Conservation (phyloP, 1,284 basidiomycete species). For the Malassezia furfur region DNA sequence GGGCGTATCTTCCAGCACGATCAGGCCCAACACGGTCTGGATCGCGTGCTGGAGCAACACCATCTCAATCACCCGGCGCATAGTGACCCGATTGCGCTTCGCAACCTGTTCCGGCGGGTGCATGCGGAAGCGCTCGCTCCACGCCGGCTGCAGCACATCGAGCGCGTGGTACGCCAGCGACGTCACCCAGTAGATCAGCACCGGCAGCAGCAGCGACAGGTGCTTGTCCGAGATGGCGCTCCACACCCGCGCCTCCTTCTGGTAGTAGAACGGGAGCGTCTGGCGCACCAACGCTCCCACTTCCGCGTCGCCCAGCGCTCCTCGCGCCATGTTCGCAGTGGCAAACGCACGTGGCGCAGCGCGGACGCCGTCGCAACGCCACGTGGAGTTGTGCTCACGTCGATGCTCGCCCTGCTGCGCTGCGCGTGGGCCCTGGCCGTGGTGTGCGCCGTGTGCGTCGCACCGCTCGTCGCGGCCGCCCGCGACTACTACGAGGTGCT, state of each 20-base stretch:
- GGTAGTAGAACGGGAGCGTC: slow-evolving; percentile 11
- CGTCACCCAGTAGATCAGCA: slow-evolving; percentile 77
- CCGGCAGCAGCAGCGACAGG: slow-evolving; percentile 64
- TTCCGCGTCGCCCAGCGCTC: neutral
- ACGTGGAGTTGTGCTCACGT: neutral
- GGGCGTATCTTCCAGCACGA: slow-evolving; percentile 57
- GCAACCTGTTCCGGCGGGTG: slow-evolving; percentile 77
- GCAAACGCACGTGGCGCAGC: neutral
- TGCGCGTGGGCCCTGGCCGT: neutral
- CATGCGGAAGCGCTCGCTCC: slow-evolving; percentile 74
- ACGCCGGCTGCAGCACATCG: slow-evolving; percentile 61
- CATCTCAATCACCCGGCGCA: slow-evolving; percentile 62
- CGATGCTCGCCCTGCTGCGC: neutral
- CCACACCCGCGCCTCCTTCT: neutral
- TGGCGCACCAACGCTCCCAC: slow-evolving; percentile 4
- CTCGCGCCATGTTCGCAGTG: neutral
- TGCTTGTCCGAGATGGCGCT: slow-evolving; percentile 59
- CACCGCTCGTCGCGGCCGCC: slow-evolving; percentile 24
- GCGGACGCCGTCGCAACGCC: neutral
- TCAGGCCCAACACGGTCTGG: slow-evolving; percentile 67
- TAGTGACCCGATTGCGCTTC: slow-evolving; percentile 66
- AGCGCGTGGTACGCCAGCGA: slow-evolving; percentile 72
- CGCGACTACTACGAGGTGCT: slow-evolving; percentile 44
- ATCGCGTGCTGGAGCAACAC: slow-evolving; percentile 76
- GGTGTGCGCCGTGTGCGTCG: slow-evolving; percentile 12